Conservation (phyloP, 345 rosid genomes). For the Pistacia atlantica region DNA sequence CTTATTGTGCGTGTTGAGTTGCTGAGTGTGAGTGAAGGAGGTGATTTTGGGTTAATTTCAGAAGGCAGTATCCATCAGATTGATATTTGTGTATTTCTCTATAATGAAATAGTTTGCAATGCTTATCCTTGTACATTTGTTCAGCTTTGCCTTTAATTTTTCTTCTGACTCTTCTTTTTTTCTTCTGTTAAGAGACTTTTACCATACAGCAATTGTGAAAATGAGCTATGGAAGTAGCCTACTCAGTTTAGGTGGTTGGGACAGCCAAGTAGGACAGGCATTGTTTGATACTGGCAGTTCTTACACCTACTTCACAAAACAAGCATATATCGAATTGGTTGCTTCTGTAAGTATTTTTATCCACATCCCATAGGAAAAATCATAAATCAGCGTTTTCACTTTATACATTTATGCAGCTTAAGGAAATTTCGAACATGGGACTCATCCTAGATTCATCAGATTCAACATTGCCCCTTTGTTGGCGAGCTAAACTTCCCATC, state of each 20-base stretch:
- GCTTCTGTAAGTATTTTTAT: slow-evolving; percentile 57
- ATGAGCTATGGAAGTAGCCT: slow-evolving; percentile 62
- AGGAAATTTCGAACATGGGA: slow-evolving; percentile 47
- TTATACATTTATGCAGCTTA: slow-evolving; percentile 48
- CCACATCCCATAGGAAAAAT: neutral
- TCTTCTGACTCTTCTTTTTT: neutral
- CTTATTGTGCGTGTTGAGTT: no score
- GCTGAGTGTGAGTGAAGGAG: no score
- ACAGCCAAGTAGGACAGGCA: slow-evolving; percentile 42
- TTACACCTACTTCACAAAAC: slow-evolving; percentile 77
- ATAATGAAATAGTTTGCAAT: neutral
- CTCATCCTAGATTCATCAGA: slow-evolving; percentile 60
- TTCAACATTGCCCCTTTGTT: slow-evolving; percentile 76
- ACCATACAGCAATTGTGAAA: slow-evolving; percentile 53
- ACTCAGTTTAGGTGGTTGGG: slow-evolving; percentile 51
- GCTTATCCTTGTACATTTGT: neutral
- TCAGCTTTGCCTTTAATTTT: slow-evolving; percentile 10
- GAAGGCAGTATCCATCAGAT: neutral
- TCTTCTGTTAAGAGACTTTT: slow-evolving; percentile 52
- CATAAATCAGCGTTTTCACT: neutral
- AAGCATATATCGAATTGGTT: slow-evolving; percentile 67
- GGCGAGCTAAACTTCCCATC: slow-evolving; percentile 56
- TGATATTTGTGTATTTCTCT: neutral
- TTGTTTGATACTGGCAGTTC: slow-evolving; percentile 92
- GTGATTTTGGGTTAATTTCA: no score